phyloP scores from a whole-genome alignment of 768 basidiomycete species.

The Galerina sulciceps region DNA sequence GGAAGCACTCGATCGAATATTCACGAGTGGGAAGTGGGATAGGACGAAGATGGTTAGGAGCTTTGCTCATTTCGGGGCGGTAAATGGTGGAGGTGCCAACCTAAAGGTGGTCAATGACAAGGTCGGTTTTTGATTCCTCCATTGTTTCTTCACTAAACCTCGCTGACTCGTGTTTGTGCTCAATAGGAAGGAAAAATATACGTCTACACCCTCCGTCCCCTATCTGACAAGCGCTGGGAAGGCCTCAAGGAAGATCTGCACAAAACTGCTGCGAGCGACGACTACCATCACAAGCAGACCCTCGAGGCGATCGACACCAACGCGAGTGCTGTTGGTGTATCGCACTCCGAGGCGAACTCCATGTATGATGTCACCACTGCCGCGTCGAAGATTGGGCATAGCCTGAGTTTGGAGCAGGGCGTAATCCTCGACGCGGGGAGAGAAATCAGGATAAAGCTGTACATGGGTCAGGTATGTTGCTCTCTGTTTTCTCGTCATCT shows the following conservation, averaged over 20 bases:
- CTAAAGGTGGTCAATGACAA: conserved; percentile 35
- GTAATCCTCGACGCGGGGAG: conserved; percentile 67
- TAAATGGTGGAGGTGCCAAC: conserved; percentile 27
- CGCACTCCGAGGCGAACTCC: conserved; percentile 46
- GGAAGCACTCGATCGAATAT: conserved; percentile 46
- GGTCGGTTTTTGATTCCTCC: conserved; percentile 25
- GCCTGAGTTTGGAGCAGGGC: conserved; percentile 31
- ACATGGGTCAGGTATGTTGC: conserved; percentile 64
- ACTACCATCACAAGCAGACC: conserved; percentile 7
- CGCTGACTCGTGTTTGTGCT: background rate
- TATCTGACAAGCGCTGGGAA: conserved; percentile 48
- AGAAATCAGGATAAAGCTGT: conserved; percentile 74
- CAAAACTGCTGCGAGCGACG: conserved; percentile 5
- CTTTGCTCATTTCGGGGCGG: conserved; percentile 66
- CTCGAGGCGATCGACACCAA: conserved; percentile 23
- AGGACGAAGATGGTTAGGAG: conserved; percentile 75
- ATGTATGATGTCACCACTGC: conserved; percentile 40
- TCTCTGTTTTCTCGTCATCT: background rate
- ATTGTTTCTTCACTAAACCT: background rate
- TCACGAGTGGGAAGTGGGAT: conserved; percentile 68
- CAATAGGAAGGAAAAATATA: conserved; percentile 44
- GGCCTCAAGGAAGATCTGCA: conserved; percentile 40
- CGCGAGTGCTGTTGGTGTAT: conserved; percentile 27
- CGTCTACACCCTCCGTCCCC: conserved; percentile 49
- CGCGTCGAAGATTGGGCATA: conserved; percentile 12